Conservation (phyloP, 139 green algal species). For the Diplosphaera chodatii region DNA sequence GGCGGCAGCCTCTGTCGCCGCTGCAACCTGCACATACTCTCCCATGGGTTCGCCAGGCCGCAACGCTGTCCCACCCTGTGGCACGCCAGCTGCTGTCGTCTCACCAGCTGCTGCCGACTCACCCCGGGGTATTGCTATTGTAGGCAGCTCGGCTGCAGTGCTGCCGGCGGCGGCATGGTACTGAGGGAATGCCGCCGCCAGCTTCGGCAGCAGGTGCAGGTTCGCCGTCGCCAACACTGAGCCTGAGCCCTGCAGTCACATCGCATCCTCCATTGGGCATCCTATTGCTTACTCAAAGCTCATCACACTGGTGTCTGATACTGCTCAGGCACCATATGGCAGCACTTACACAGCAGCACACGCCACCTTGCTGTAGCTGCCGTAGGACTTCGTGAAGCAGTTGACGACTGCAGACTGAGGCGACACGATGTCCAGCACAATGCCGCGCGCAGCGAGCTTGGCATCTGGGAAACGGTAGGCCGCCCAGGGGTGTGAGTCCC, state of each 20-base stretch:
- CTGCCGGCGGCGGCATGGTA: background rate
- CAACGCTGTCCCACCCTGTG: background rate
- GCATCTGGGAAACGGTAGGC: slow-evolving; percentile 26
- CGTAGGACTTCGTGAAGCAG: slow-evolving; percentile 82
- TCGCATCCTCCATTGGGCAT: too few relatives aligned
- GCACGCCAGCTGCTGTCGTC: too few relatives aligned
- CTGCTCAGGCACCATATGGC: too few relatives aligned
- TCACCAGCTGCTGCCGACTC: too few relatives aligned
- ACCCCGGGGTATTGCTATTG: too few relatives aligned
- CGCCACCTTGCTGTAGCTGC: slow-evolving; percentile 36
- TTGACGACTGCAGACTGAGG: slow-evolving; percentile 26
- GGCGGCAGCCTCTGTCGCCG: background rate
- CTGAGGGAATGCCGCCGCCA: background rate
- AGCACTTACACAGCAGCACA: too few relatives aligned
- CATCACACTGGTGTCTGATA: too few relatives aligned
- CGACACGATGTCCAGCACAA: slow-evolving; percentile 57
- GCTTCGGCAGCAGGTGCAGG: slow-evolving; percentile 2
- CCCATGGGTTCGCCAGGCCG: too few relatives aligned
- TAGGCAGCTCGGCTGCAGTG: background rate
- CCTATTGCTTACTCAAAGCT: too few relatives aligned
- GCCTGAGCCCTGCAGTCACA: slow-evolving; percentile 46
- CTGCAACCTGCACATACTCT: background rate
- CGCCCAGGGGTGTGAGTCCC: slow-evolving; percentile 3
- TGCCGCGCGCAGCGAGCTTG: slow-evolving; percentile 27
- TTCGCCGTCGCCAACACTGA: slow-evolving; percentile 45